phyloP scores from a whole-genome alignment of 2,329 filamentous ascomycete genomes.

The Exophiala spinifera region DNA sequence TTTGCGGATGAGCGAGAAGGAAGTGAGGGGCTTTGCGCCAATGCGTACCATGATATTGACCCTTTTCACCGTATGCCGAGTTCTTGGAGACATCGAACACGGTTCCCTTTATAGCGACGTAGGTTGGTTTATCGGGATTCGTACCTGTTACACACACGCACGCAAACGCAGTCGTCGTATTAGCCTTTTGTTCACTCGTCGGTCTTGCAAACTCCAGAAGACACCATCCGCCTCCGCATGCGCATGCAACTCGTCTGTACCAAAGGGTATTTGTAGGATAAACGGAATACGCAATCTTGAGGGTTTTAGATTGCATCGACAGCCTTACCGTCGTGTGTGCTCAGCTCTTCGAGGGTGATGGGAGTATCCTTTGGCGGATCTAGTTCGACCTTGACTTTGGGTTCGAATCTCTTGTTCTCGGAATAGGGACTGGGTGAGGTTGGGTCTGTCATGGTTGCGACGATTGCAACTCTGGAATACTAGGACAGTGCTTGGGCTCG shows the following conservation, averaged over 20 bases:
- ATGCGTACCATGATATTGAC: slow-evolving; percentile 77
- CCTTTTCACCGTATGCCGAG: slow-evolving; percentile 75
- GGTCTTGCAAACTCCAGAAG: too few species aligned
- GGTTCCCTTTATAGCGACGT: slow-evolving; percentile 73
- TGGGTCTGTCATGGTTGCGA: slow-evolving; percentile 21
- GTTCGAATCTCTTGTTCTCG: slow-evolving; percentile 39
- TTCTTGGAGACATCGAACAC: slow-evolving; percentile 95
- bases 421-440: slow-evolving; percentile 29
- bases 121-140: slow-evolving; percentile 50
- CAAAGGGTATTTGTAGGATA: too few species aligned
- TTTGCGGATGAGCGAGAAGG: too few species aligned
- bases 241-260: too few species aligned
- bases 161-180: too few species aligned
- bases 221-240: too few species aligned
- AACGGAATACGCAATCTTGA: too few species aligned
- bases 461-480: too few species aligned
- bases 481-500: too few species aligned
- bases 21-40: too few species aligned
- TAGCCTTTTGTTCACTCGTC: too few species aligned
- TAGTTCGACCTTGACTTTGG: slow-evolving; percentile 54
- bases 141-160: slow-evolving; percentile 32
- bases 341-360: slow-evolving; percentile 76
- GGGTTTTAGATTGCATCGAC: too few species aligned
- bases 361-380: slow-evolving; percentile 82
- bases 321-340: slow-evolving; percentile 74